These are phyloP conservation scores for Cystoisospora suis DNA, from an alignment of 169 alveolate genomes.

Conservation along the genomic window DNA sequence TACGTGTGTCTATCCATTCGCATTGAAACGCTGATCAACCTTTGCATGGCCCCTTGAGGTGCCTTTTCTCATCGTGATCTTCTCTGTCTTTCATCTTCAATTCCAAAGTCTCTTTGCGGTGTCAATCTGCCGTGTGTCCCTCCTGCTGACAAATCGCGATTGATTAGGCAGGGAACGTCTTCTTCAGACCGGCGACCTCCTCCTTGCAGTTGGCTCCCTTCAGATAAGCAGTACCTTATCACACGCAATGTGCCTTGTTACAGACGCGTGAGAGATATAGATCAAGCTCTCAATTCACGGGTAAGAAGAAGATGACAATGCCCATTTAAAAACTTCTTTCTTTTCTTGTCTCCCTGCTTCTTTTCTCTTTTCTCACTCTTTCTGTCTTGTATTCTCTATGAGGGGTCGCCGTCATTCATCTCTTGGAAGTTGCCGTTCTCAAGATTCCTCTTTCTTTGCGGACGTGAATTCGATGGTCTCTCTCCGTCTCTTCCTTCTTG, in stretches of 20 bases:
- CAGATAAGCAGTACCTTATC: constrained; percentile 83
- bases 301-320: not conserved
- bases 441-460: not conserved
- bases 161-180: constrained; percentile 23
- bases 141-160: too few relatives aligned
- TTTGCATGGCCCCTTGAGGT: too few relatives aligned
- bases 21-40: too few relatives aligned
- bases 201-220: constrained; percentile 79
- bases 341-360: not conserved
- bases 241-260: constrained; percentile 80
- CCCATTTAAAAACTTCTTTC: not conserved
- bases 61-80: too few relatives aligned
- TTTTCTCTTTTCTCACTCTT: not conserved
- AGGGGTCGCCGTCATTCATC: too few relatives aligned
- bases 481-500: too few relatives aligned
- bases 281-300: constrained; percentile 51
- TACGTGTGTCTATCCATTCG: too few relatives aligned
- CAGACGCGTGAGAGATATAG: constrained; percentile 75
- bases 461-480: not conserved
- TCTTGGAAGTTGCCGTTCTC: not conserved
- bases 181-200: too few relatives aligned
- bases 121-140: too few relatives aligned
- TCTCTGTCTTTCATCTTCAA: too few relatives aligned
- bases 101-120: too few relatives aligned
- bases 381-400: too few relatives aligned